Evolutionary conservation across 257 asterid species (phyloP), one percentile per base, ranked within the genome.

Genomic region (Ilex asprella): DNA sequence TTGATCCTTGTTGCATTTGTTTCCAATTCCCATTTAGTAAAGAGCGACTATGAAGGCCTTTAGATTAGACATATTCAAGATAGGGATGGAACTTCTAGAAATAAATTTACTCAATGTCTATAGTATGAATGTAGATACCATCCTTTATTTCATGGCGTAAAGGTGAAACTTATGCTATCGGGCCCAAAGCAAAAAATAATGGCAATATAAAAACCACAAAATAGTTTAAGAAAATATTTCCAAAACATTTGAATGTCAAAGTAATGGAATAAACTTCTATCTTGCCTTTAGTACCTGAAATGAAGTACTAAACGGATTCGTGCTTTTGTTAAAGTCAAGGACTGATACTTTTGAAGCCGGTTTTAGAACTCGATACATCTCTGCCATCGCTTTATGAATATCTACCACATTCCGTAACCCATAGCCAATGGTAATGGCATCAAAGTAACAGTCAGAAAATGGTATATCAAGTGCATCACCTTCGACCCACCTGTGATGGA

Each of bases 281-380:
- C 57, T 15, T 10, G 30, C 2, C 11, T 2, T 56, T 35, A 67
- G 11, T 77, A 84, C 96, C 95, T 91, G 95, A 65, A 81, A 12
- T 35, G 82, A 65, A 62, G 82, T 70, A 60, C 66, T 64, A 65
- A 86, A 51, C 8, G 81, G 79, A 73, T 72, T 68, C 47, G 74
- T 71, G 78, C 86, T 83, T 76, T 84, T 89, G 76, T 86, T 89
- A 79, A 88, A 84, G 78, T 92, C 98, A 3, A 92, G 95, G 64
- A 84, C 69, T 44, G 98, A 88, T 14, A 84, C 56, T 59, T 65
- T 81, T 16, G 95, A 81, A 64, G 95, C 93, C 10, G 81, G 91
- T 70, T 86, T 92, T 54, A 92, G 76, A 69, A 92, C 93, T 66
- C 95, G 82, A 70, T 51, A 31, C 67, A 83, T 79, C 79, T 88